These are phyloP conservation scores for Solanum paucissectum DNA, from an alignment of 257 asterid genomes.

Conservation along the genomic window DNA sequence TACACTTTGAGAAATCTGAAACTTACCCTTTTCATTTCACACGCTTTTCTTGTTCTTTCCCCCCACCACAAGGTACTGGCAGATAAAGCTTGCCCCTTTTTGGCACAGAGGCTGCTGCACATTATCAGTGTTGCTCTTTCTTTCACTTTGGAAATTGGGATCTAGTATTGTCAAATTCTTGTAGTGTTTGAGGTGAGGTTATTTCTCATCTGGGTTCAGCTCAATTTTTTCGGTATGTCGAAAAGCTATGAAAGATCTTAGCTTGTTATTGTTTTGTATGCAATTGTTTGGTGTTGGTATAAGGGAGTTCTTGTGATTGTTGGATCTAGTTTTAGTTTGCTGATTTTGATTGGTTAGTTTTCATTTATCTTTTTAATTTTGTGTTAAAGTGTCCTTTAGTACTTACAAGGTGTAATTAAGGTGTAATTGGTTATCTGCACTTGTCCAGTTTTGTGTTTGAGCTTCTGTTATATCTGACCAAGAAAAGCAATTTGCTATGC, in stretches of 20 bases:
- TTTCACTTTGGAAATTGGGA: neutral
- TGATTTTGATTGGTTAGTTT: neutral
- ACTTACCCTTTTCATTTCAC: neutral
- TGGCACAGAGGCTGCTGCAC: neutral
- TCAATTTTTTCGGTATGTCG: neutral
- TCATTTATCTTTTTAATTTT: neutral
- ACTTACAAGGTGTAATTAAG: neutral
- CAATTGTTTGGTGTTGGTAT: neutral
- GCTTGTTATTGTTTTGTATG: neutral
- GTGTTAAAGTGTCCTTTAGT: neutral
- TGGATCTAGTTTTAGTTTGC: neutral
- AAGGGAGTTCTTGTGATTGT: neutral
- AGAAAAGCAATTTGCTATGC: neutral
- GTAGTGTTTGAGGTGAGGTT: conserved; percentile 38
- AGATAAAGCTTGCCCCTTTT: neutral
- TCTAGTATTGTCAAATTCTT: neutral
- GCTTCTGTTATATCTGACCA: neutral
- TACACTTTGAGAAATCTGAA: neutral
- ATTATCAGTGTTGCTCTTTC: neutral
- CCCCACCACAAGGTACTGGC: neutral
- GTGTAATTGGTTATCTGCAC: neutral
- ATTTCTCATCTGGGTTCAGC: conserved; percentile 13
- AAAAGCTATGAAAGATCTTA: neutral
- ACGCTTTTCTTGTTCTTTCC: neutral
- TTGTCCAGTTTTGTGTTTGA: neutral